A percentile compares a stretch with the other conserved stretches of the same genome.
Conservation (phyloP, 1,284 basidiomycete species). For the Cutaneotrichosporon spelunceum region DNA sequence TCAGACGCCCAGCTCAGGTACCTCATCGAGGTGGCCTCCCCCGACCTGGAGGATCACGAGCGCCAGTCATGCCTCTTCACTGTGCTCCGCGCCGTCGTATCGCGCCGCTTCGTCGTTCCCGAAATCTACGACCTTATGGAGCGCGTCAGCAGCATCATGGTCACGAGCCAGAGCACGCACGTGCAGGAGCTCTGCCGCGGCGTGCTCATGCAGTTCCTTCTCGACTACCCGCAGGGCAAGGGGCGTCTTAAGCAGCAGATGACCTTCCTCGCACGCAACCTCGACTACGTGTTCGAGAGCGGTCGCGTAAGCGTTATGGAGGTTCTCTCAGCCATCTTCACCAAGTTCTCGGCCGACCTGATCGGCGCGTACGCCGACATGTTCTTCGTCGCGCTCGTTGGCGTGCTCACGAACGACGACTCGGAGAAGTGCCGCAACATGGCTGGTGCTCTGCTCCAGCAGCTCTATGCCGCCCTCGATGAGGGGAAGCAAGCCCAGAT, state of each 20-base stretch:
- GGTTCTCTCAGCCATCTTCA: conserved; percentile 73
- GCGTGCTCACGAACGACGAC: conserved; percentile 91
- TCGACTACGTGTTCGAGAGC: conserved; percentile 85
- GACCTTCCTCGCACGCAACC: conserved; percentile 88
- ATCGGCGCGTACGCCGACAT: conserved; percentile 81
- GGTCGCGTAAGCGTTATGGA: conserved; percentile 92
- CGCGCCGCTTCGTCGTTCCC: conserved; percentile 85
- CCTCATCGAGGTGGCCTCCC: conserved; percentile 77
- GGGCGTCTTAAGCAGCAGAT: conserved; percentile 83
- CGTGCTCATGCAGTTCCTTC: conserved; percentile 86
- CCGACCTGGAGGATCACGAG: conserved; percentile 91
- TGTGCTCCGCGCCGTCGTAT: conserved; percentile 86
- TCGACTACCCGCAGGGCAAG: conserved; percentile 97
- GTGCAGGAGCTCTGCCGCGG: conserved; percentile 89
- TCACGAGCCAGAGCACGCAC: conserved; percentile 85
- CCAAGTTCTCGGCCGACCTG: conserved; percentile 77
- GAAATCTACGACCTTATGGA: conserved; percentile 99
- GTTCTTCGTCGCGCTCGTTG: conserved; percentile 86
- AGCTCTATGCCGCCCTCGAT: conserved; percentile 67
- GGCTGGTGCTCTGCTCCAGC: conserved; percentile 77
- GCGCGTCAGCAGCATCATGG: conserved; percentile 87
- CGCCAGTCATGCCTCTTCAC: conserved; percentile 84
- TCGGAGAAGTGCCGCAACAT: conserved; percentile 83
- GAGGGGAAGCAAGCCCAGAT: conserved; percentile 58
- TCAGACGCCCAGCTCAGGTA: conserved; percentile 86